phyloP scores from a whole-genome alignment of 139 green algal genomes.

The Nannochloris sp. region DNA sequence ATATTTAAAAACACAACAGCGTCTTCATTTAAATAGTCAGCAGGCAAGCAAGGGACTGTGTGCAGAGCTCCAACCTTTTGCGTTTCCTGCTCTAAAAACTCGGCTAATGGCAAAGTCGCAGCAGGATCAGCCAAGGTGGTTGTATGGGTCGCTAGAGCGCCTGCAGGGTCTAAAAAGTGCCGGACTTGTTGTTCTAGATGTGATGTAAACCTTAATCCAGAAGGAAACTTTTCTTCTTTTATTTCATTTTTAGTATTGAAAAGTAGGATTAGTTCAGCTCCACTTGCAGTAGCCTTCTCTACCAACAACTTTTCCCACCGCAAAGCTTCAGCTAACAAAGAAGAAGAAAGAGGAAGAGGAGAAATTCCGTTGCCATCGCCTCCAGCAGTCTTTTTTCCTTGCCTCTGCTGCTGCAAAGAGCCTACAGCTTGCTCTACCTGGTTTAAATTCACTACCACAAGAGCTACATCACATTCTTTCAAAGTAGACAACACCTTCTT shows the following conservation, averaged over 20 bases:
- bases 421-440: constrained; percentile 1
- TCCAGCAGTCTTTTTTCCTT: too few species aligned
- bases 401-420: too few species aligned
- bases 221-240: background rate
- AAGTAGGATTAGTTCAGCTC: constrained; percentile 33
- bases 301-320: constrained; percentile 27
- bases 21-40: background rate
- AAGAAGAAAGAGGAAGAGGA: background rate
- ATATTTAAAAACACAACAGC: constrained; percentile 55
- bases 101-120: constrained; percentile 8
- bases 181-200: background rate
- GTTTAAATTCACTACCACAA: constrained; percentile 41
- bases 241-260: constrained; percentile 25
- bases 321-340: constrained; percentile 7
- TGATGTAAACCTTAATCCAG: too few species aligned
- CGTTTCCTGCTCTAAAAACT: constrained; percentile 20
- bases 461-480: constrained; percentile 47
- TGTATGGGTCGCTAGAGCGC: background rate
- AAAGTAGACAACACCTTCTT: constrained; percentile 38
- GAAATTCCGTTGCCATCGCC: too few species aligned
- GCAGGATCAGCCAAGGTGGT: background rate
- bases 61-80: background rate
- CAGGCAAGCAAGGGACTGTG: background rate
- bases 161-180: constrained; percentile 6
- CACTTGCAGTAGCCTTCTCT: constrained; percentile 23